Conservation (phyloP, 1,284 basidiomycete genomes). For the Papiliotrema fonsecae region DNA sequence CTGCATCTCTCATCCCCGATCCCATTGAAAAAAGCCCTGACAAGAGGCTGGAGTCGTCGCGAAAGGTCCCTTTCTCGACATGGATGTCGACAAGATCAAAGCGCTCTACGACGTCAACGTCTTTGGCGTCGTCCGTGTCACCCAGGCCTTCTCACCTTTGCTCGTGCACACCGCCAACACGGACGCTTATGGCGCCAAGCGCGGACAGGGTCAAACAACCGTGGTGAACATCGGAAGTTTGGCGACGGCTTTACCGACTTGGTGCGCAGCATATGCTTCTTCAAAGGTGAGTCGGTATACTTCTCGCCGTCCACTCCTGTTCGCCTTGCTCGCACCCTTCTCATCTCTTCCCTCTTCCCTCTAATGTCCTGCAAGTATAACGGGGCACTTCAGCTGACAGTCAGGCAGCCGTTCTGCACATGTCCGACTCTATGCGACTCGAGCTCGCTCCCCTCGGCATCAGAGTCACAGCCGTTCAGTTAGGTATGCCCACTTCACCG, state of each 20-base stretch:
- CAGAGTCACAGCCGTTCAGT: slow-evolving; percentile 12
- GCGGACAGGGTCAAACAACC: not conserved
- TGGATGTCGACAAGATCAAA: slow-evolving; percentile 7
- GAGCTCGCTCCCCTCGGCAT: slow-evolving; percentile 14
- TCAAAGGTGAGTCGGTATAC: slow-evolving; percentile 15
- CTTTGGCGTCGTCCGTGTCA: slow-evolving; percentile 14
- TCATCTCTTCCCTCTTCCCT: not conserved
- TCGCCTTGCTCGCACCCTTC: not conserved
- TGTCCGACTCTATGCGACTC: slow-evolving; percentile 10
- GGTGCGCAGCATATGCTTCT: slow-evolving; percentile 11
- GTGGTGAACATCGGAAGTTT: slow-evolving; percentile 22
- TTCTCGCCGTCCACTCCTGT: no score
- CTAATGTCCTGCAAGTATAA: not conserved
- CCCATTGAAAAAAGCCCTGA: no score
- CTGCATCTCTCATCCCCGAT: no score
- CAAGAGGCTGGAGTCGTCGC: slow-evolving; percentile 11
- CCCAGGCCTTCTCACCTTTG: slow-evolving; percentile 15
- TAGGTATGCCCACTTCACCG: slow-evolving; percentile 12
- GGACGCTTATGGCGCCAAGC: not conserved
- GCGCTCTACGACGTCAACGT: slow-evolving; percentile 22
- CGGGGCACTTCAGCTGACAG: not conserved
- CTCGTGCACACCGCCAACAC: slow-evolving; percentile 6
- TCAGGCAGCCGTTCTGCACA: slow-evolving; percentile 11
- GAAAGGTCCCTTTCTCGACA: slow-evolving; percentile 4
- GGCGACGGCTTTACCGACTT: slow-evolving; percentile 8